Evolutionary conservation across 352 stramenopile genomes (phyloP).

Genomic region (Globisporangium camurandrum): DNA sequence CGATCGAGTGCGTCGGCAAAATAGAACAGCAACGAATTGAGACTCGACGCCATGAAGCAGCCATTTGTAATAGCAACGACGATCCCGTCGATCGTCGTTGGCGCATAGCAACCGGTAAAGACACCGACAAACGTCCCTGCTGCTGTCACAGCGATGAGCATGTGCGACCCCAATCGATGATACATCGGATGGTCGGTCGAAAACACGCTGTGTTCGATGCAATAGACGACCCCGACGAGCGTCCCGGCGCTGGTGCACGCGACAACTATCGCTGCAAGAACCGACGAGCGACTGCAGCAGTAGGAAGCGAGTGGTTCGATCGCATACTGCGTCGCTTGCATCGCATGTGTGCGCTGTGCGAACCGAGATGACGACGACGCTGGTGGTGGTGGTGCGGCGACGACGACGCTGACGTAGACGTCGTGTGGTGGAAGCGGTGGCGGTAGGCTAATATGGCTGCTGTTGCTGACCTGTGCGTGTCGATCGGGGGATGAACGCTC

Average conservation of each 20-base stretch:
- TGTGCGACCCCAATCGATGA: slow-evolving; percentile 18
- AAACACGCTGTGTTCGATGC: slow-evolving; percentile 22
- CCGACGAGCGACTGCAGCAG: slow-evolving; percentile 25
- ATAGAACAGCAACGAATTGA: slow-evolving; percentile 46
- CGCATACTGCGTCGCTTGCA: slow-evolving; percentile 15
- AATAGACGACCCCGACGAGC: slow-evolving; percentile 17
- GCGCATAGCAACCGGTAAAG: slow-evolving; percentile 29
- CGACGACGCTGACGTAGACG: no score
- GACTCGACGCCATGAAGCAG: slow-evolving; percentile 35
- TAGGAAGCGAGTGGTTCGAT: slow-evolving; percentile 18
- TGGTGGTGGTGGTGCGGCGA: no score
- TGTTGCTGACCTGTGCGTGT: neutral
- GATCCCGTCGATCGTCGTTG: slow-evolving; percentile 24
- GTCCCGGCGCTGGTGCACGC: slow-evolving; percentile 3
- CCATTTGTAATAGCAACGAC: slow-evolving; percentile 34
- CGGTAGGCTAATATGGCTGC: neutral
- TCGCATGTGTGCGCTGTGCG: slow-evolving; percentile 5
- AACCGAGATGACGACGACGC: neutral
- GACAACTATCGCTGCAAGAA: slow-evolving; percentile 12
- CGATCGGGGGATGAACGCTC: no score
- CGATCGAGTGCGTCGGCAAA: slow-evolving; percentile 21
- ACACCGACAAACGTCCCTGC: slow-evolving; percentile 22
- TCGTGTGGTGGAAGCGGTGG: no score
- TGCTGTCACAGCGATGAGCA: slow-evolving; percentile 27
- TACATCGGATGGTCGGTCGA: slow-evolving; percentile 8